Percentiles rank a stretch among this genome's conserved stretches.
These are phyloP conservation scores for slime mould (Dictyostelium discoideum) DNA, from an alignment of 78 protist genomes.

Conservation along the genomic window DNA sequence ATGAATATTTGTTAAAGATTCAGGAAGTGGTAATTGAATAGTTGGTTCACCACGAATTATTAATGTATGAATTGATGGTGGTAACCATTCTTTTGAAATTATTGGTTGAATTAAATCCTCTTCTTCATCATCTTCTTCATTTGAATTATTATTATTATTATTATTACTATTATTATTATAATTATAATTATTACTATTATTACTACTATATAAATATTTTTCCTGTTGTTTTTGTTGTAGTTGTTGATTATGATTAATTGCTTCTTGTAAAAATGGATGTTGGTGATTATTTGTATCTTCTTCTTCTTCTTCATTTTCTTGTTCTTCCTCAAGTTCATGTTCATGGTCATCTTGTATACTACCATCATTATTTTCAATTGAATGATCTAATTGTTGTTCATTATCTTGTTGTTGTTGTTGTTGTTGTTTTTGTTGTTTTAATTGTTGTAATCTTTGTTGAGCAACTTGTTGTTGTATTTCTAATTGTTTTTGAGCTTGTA, in stretches of 20 bases:
- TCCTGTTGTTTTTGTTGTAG: neutral
- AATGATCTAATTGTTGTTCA: neutral
- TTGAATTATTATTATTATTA: neutral
- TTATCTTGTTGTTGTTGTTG: neutral
- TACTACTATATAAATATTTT: neutral
- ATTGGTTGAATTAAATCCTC: neutral
- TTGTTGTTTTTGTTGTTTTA: neutral
- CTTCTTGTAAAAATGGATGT: neutral
- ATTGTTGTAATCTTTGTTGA: neutral
- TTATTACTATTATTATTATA: neutral
- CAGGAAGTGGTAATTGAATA: neutral
- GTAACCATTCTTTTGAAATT: slow-evolving; percentile 4
- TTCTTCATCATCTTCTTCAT: neutral
- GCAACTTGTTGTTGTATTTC: neutral
- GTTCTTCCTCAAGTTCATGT: neutral
- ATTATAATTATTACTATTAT: neutral
- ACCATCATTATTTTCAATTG: neutral
- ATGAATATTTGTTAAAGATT: neutral
- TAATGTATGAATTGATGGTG: neutral
- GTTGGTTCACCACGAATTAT: slow-evolving; percentile 15
- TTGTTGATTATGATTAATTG: neutral
- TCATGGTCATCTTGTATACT: neutral
- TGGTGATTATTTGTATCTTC: neutral
- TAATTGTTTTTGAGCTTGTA: neutral
- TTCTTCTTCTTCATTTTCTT: neutral